phyloP scores from a whole-genome alignment of 768 basidiomycete species.

The Omphalotus guepiniiformis region DNA sequence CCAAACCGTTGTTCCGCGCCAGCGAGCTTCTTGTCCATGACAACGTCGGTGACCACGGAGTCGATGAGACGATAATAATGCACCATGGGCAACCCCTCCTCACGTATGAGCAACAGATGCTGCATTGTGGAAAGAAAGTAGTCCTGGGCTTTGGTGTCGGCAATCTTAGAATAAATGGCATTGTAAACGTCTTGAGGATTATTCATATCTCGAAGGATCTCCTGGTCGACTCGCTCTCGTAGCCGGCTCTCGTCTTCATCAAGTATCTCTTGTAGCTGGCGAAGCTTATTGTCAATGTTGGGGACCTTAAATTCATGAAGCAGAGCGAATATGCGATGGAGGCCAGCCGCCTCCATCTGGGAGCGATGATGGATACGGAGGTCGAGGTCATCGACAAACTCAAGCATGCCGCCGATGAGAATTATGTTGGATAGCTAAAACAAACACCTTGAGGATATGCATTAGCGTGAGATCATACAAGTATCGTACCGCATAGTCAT shows the following conservation, averaged over 20 bases:
- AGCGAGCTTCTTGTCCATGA: constrained; percentile 85
- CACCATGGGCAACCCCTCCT: constrained; percentile 78
- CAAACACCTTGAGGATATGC: constrained; percentile 4
- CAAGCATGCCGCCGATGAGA: constrained; percentile 66
- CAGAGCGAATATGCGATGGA: constrained; percentile 66
- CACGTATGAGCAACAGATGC: constrained; percentile 85
- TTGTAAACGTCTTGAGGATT: constrained; percentile 86
- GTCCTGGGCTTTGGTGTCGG: constrained; percentile 72
- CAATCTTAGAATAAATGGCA: constrained; percentile 71
- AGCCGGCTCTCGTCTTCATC: constrained; percentile 74
- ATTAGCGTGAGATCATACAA: background rate
- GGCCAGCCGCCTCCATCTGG: constrained; percentile 86
- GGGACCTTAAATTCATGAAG: constrained; percentile 63
- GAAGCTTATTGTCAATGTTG: constrained; percentile 63
- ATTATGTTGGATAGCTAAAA: constrained; percentile 66
- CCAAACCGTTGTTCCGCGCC: constrained; percentile 85
- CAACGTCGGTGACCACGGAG: constrained; percentile 83
- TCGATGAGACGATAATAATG: constrained; percentile 93
- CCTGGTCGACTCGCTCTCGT: constrained; percentile 70
- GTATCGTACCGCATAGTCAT: constrained; percentile 73
- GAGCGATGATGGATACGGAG: constrained; percentile 81
- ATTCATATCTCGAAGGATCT: constrained; percentile 69
- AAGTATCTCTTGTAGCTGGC: constrained; percentile 52
- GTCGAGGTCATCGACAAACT: constrained; percentile 70
- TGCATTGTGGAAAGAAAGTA: constrained; percentile 94